Evolutionary conservation across 1,284 basidiomycete species (phyloP).

Genomic region (Cutaneotrichosporon cutaneum): DNA sequence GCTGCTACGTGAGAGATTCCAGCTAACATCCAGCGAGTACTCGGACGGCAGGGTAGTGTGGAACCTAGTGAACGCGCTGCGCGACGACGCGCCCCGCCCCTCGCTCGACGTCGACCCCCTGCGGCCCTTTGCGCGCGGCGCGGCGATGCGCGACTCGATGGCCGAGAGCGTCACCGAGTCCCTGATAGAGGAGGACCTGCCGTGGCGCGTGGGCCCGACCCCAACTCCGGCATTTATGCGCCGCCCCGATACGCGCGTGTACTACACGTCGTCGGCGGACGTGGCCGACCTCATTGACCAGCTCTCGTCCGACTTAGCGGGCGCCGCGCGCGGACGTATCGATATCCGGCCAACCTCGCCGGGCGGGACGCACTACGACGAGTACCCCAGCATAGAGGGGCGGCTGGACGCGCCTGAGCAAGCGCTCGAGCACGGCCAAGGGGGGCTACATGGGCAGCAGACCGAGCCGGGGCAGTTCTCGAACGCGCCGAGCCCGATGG

Average conservation of each 20-base stretch:
- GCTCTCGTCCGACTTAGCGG: conserved; percentile 34
- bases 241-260: conserved; percentile 42
- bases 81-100: conserved; percentile 15
- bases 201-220: conserved; percentile 23
- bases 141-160: conserved; percentile 8
- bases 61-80: conserved; percentile 47
- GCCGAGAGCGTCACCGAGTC: conserved; percentile 8
- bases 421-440: no score
- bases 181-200: conserved; percentile 12
- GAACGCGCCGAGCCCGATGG: conserved; percentile 11
- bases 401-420: not conserved
- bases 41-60: conserved; percentile 48
- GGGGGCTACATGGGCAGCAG: not conserved
- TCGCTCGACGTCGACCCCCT: not conserved
- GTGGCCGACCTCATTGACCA: conserved; percentile 51
- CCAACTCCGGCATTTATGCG: conserved; percentile 17
- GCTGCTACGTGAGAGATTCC: conserved; percentile 8
- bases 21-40: conserved; percentile 38
- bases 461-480: conserved; percentile 15
- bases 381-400: conserved; percentile 1
- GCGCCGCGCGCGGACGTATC: conserved; percentile 42
- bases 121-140: not conserved
- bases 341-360: conserved; percentile 31
- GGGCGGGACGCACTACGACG: not conserved
- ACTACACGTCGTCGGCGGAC: conserved; percentile 42